Evolutionary conservation across 2,329 filamentous ascomycete genomes (phyloP), one percentile per base, ranked within the genome.

Genomic region (Septoria linicola): DNA sequence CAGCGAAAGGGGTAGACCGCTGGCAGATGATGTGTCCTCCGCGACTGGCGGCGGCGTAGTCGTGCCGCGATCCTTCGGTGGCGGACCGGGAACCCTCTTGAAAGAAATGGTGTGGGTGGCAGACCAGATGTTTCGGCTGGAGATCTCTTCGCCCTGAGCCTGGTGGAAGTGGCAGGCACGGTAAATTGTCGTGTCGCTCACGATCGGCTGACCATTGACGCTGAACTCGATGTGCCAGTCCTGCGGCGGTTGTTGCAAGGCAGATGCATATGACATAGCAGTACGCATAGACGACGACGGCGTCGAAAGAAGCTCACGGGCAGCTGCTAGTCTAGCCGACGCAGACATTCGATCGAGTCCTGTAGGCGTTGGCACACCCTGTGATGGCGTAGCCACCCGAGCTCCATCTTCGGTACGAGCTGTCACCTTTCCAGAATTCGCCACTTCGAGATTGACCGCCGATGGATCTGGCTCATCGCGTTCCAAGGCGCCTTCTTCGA

Each of bases 151-250:
- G 8, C 78, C 67, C 41, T 79, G 73, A 11, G 76, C 71, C 53
- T 81, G 77, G 73, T 79, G 82, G 66, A 83, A 87, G 65, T 96
- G 89, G 7, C 97, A 89, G 25, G 93, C 93, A 41, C 92, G 86
- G 66, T 97, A 99, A 49, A 99, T 92, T 0, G 93, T 99, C 0
- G 89, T 96, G 63, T 97, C 91, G 60, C 91, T 93, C 0, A 88
- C 79, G 52, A 99, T 87, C 1, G 87, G 80, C 68, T 90, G 89
- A 46, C 81, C 87, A 58, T 95, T 87, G 42, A 97, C 80, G 59
- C 83, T 91, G 71, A 99, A 99, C 65, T 97, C 89, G 54, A 99
- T 90, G 64, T 99, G 92, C 93, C 93, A 99, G 66, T 97, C 91
- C 66, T 95, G 87, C 1, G 91, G 89, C 0, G 82, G 76, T 11